Evolutionary conservation across 2,329 filamentous ascomycete genomes (phyloP).

Genomic region (Colletotrichum brevisporum): DNA sequence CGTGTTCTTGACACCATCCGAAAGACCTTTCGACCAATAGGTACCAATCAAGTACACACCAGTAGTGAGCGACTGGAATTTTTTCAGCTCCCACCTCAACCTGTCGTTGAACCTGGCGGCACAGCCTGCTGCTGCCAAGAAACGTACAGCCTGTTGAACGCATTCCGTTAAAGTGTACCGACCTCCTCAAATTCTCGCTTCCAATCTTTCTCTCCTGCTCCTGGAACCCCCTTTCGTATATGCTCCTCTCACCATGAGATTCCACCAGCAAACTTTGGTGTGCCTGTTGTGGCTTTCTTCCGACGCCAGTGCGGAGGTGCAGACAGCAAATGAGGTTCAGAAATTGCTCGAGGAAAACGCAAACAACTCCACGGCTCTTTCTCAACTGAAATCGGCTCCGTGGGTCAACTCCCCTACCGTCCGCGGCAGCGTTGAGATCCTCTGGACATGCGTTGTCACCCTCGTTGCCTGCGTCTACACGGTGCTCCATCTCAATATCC

Average conservation of each 20-base stretch:
- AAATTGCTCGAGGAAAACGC: background rate
- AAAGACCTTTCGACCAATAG: too few relatives aligned
- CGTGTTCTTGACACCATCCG: too few relatives aligned
- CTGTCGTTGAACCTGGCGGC: too few relatives aligned
- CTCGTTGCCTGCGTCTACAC: constrained; percentile 53
- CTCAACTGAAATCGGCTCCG: background rate
- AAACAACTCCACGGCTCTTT: background rate
- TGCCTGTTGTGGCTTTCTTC: background rate
- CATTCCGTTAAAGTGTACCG: too few relatives aligned
- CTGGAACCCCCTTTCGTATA: too few relatives aligned
- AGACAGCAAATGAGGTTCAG: background rate
- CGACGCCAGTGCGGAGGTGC: background rate
- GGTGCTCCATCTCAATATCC: constrained; percentile 56
- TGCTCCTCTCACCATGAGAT: background rate
- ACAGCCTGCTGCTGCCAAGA: too few relatives aligned
- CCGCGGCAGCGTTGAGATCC: constrained; percentile 50
- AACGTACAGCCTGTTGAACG: too few relatives aligned
- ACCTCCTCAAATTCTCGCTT: too few relatives aligned
- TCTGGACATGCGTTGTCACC: constrained; percentile 52
- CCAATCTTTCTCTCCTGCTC: too few relatives aligned
- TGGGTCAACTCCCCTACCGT: constrained; percentile 40
- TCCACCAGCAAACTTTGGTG: background rate
- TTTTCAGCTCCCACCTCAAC: too few relatives aligned
- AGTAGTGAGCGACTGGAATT: too few relatives aligned
- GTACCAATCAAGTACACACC: too few relatives aligned